Evolutionary conservation across 208 protist species (phyloP).

Genomic region (Trypanosoma boissoni): DNA sequence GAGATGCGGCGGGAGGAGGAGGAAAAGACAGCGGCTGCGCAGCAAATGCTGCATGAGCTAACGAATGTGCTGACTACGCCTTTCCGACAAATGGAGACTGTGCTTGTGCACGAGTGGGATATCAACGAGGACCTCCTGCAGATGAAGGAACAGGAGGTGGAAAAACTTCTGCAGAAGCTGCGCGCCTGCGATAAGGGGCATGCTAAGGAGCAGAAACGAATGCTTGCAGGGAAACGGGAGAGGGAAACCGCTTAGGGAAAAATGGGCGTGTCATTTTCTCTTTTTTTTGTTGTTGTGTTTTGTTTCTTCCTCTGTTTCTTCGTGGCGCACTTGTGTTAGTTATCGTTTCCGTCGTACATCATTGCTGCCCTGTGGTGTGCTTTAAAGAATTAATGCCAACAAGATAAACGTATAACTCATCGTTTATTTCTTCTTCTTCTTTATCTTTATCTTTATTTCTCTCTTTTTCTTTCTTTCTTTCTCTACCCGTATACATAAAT

Average conservation of each 20-base stretch:
- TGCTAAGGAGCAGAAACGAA: conserved; percentile 12
- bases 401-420: too few species aligned
- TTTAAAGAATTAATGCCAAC: too few species aligned
- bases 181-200: conserved; percentile 14
- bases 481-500: too few species aligned
- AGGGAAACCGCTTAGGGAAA: too few species aligned
- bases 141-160: conserved; percentile 63
- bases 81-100: conserved; percentile 61
- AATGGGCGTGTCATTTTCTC: neutral
- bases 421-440: neutral
- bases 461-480: neutral
- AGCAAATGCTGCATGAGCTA: conserved; percentile 51
- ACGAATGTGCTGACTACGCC: conserved; percentile 56
- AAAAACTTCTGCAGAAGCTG: conserved; percentile 43
- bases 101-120: conserved; percentile 71
- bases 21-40: conserved; percentile 42
- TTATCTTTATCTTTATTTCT: neutral
- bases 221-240: conserved; percentile 8
- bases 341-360: too few species aligned
- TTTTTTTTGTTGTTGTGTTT: neutral
- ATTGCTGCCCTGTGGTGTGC: too few species aligned
- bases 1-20: conserved; percentile 27
- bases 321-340: neutral
- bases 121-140: conserved; percentile 60
- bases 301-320: neutral